Evolutionary conservation across 169 alveolate species (phyloP).

Genomic region (Plasmodium gonderi): DNA sequence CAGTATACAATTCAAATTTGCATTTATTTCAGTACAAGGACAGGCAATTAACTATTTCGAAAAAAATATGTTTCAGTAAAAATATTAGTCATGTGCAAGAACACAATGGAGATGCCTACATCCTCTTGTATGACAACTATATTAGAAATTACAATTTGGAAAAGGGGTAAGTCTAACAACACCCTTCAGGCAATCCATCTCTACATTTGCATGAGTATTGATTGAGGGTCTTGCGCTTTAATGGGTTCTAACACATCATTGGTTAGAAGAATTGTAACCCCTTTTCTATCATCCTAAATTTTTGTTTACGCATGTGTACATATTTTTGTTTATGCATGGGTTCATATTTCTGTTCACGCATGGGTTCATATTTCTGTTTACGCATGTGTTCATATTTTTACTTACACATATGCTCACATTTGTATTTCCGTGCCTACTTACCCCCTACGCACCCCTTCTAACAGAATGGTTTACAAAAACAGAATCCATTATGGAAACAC

Average conservation of each 20-base stretch:
- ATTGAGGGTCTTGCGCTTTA: no score
- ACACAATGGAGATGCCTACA: slow-evolving; percentile 19
- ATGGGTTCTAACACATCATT: no score
- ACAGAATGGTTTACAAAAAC: slow-evolving; percentile 39
- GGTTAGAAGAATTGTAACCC: no score
- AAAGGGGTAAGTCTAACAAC: slow-evolving; percentile 59
- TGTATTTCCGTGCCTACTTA: not conserved
- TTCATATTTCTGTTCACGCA: no score
- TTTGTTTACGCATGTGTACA: not conserved
- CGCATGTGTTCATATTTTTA: no score
- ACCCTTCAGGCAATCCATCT: no score
- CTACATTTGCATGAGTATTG: no score
- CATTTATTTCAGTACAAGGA: slow-evolving; percentile 51
- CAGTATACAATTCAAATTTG: slow-evolving; percentile 21
- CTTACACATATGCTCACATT: not conserved
- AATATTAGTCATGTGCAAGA: slow-evolving; percentile 38
- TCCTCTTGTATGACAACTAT: slow-evolving; percentile 28
- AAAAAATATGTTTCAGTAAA: slow-evolving; percentile 28
- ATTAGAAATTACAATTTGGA: slow-evolving; percentile 32
- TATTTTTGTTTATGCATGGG: not conserved
- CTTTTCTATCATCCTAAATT: no score
- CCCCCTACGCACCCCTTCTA: not conserved
- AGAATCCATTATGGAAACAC: slow-evolving; percentile 23
- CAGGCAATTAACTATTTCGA: slow-evolving; percentile 9
- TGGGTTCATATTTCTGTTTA: no score